Percentiles rank a stretch among this genome's conserved stretches.
phyloP scores from a whole-genome alignment of 805 yeast species.

The Ogataea henricii region DNA sequence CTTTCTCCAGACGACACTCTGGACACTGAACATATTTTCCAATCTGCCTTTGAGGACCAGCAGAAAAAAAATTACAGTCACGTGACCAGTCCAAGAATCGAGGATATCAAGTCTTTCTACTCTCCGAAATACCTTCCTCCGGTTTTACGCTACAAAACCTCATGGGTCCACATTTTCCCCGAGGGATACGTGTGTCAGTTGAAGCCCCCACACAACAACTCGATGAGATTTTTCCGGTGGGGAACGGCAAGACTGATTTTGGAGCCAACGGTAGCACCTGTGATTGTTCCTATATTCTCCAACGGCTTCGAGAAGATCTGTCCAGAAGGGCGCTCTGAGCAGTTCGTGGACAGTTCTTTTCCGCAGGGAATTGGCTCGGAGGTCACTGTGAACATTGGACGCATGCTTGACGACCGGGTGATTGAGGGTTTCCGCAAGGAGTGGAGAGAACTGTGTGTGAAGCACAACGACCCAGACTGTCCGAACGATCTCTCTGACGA shows the following conservation, averaged over 20 bases:
- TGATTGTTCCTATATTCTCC: slow-evolving; percentile 82
- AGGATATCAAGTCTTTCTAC: slow-evolving; percentile 27
- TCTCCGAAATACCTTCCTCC: slow-evolving; percentile 49
- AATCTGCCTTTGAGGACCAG: slow-evolving; percentile 1
- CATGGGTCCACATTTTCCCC: slow-evolving; percentile 95
- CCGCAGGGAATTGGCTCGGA: slow-evolving; percentile 69
- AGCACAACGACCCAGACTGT: slow-evolving; percentile 50
- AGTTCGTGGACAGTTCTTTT: slow-evolving; percentile 55
- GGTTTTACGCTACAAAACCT: slow-evolving; percentile 60
- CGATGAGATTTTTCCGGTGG: slow-evolving; percentile 96
- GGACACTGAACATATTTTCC: slow-evolving; percentile 42
- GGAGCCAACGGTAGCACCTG: slow-evolving; percentile 82
- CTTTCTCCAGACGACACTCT: slow-evolving; percentile 76
- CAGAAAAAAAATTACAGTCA: not conserved
- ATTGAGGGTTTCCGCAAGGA: slow-evolving; percentile 63
- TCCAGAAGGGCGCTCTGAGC: slow-evolving; percentile 69
- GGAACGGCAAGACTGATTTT: slow-evolving; percentile 83
- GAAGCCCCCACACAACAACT: slow-evolving; percentile 73
- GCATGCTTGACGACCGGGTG: slow-evolving; percentile 59
- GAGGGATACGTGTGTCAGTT: slow-evolving; percentile 92
- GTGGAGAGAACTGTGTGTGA: slow-evolving; percentile 67
- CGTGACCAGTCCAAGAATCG: slow-evolving; percentile 5
- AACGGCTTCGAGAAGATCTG: slow-evolving; percentile 85
- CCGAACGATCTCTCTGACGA: slow-evolving; percentile 63
- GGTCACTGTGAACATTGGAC: slow-evolving; percentile 70